phyloP scores from a whole-genome alignment of 1,139 yeast genomes.

The Yamadazyma spencermartinsiae region DNA sequence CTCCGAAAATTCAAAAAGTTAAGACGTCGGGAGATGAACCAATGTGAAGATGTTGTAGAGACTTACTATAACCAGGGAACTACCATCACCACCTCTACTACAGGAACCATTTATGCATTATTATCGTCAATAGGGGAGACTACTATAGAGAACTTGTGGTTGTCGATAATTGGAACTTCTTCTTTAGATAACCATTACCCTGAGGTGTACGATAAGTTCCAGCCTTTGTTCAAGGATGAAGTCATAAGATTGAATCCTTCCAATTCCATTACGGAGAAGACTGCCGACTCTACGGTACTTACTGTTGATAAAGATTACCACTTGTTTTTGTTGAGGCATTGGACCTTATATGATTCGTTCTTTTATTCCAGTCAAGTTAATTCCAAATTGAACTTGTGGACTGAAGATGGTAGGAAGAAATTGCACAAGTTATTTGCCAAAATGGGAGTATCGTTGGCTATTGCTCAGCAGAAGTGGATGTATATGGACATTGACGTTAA shows the following conservation, averaged over 20 bases:
- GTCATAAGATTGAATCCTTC: conserved; percentile 64
- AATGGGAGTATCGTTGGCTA: conserved; percentile 90
- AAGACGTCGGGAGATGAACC: conserved; percentile 26
- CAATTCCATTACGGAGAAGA: conserved; percentile 31
- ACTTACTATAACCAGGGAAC: conserved; percentile 83
- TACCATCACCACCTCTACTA: conserved; percentile 69
- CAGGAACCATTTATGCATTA: conserved; percentile 79
- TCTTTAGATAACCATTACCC: conserved; percentile 77
- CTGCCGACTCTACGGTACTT: conserved; percentile 66
- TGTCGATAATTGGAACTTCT: conserved; percentile 84
- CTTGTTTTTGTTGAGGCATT: conserved; percentile 82
- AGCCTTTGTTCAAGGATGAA: conserved; percentile 80
- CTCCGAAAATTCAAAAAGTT: conserved; percentile 32
- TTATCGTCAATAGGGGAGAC: conserved; percentile 70
- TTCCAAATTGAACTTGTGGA: conserved; percentile 84
- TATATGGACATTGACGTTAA: conserved; percentile 85
- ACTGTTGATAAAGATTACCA: conserved; percentile 82
- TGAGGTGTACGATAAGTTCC: conserved; percentile 69
- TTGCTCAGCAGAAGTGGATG: conserved; percentile 90
- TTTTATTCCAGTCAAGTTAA: conserved; percentile 87
- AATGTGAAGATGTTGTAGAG: conserved; percentile 66
- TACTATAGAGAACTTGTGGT: conserved; percentile 70
- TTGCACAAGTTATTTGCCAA: conserved; percentile 90
- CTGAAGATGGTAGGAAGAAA: conserved; percentile 85
- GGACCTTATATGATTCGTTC: conserved; percentile 91